Conservation (phyloP, 2,329 filamentous ascomycete genomes). For the Fusarium devonianum region DNA sequence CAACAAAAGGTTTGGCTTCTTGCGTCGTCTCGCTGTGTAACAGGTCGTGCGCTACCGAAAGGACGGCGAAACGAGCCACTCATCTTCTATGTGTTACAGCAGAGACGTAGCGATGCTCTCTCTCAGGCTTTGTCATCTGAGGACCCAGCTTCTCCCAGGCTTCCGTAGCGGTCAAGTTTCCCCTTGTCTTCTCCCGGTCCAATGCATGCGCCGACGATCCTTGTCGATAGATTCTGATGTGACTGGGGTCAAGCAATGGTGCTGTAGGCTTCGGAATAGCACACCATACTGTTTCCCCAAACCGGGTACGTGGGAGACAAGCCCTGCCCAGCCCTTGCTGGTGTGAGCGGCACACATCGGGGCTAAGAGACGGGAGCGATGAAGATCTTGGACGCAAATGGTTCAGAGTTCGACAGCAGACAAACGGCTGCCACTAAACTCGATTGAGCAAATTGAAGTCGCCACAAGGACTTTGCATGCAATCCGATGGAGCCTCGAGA, state of each 20-base stretch:
- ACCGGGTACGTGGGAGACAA: conserved; percentile 22
- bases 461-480: neutral
- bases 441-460: conserved; percentile 17
- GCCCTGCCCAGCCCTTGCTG: conserved; percentile 3
- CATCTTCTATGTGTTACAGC: neutral
- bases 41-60: conserved; percentile 9
- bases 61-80: conserved; percentile 3
- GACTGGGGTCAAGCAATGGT: conserved; percentile 9
- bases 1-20: conserved; percentile 23
- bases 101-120: conserved; percentile 3
- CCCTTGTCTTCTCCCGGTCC: conserved; percentile 7
- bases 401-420: conserved; percentile 21
- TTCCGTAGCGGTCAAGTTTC: conserved; percentile 16
- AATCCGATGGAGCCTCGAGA: neutral
- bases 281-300: neutral
- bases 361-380: conserved; percentile 2
- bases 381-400: conserved; percentile 10
- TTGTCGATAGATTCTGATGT: conserved; percentile 10
- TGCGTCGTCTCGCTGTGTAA: conserved; percentile 26
- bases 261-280: neutral
- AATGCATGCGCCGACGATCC: conserved; percentile 3
- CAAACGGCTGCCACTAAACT: conserved; percentile 24
- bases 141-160: neutral
- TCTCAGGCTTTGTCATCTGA: neutral
- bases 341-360: conserved; percentile 8